Base-by-base conservation (phyloP, 345 rosid species). In the Aquilaria sinensis region DNA sequence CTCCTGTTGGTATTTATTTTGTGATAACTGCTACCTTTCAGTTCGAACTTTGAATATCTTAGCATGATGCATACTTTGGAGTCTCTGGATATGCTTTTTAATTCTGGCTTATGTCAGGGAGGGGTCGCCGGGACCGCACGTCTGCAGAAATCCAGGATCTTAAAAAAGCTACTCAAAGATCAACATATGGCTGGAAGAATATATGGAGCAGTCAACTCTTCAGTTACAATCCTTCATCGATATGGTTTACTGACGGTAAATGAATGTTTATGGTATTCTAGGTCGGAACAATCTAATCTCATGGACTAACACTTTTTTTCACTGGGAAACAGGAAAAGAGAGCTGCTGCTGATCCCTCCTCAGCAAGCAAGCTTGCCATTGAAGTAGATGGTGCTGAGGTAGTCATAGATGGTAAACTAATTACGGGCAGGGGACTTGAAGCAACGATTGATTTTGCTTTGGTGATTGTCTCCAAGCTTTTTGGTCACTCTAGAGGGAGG, bases 391-490 rank as follows among this genome's bases (percentile, higher is more conserved):
- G 82, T 23, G 80, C 92, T 31, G 83, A 77, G 62, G 86, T 90
- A 49, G 97, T 93, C 33, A 84, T 93, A 57, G 96, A 93, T 53
- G 96, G 96, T 54, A 90, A 82, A 64, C 71, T 93, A 72, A 93
- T 93, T 63, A 93, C 97, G 30, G 70, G 90, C 78, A 72, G 69
- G 75, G 98, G 96, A 46, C 87, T 83, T 3, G 79, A 85, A 32
- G 80, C 86, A 10, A 80, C 77, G 31, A 70, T 77, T 14, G 88
- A 85, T 77, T 88, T 90, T 60, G 85, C 91, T 31, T 50, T 93
- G 61, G 82, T 87, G 63, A 83, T 93, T 10, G 80, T 90, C 29
- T 78, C 85, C 74, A 93, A 90, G 75, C 72, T 93, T 63, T 93
- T 93, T 47, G 97, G 96, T 51, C 80, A 90, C 7, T 78, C 74